Conservation (phyloP, 106 monocot genomes). For the Dendrobium huoshanense region DNA sequence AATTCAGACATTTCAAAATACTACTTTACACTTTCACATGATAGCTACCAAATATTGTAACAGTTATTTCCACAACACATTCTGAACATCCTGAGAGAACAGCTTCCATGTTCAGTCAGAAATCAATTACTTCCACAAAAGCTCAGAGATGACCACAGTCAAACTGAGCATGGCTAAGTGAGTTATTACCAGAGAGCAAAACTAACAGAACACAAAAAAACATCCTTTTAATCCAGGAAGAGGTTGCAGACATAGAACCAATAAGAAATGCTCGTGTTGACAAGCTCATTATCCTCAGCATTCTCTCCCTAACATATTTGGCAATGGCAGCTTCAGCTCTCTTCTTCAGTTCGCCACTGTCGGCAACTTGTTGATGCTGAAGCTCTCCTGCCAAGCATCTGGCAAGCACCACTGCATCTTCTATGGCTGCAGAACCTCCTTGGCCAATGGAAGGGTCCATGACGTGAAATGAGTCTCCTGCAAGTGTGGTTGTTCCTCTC, state of each 20-base stretch:
- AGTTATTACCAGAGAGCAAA: conserved; percentile 5
- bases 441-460: conserved; percentile 21
- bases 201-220: not conserved
- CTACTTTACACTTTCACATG: too few species aligned
- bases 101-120: too few species aligned
- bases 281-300: conserved; percentile 14
- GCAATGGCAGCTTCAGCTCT: conserved; percentile 6
- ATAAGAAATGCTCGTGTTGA: conserved; percentile 12
- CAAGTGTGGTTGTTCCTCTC: conserved; percentile 10
- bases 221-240: conserved; percentile 11
- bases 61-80: too few species aligned
- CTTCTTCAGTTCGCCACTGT: not conserved
- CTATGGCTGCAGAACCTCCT: conserved; percentile 25
- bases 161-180: conserved; percentile 12
- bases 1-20: too few species aligned
- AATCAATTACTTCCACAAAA: not conserved
- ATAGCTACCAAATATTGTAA: too few species aligned
- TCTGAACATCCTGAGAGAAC: too few species aligned
- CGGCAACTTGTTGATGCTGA: not conserved
- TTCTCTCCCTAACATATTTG: conserved; percentile 10
- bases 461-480: conserved; percentile 36
- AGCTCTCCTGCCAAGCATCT: conserved; percentile 15
- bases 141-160: conserved; percentile 16
- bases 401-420: conserved; percentile 38
- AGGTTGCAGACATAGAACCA: not conserved